Conservation (phyloP, 2,329 filamentous ascomycete species). For the Phyllosticta citribraziliensis region DNA sequence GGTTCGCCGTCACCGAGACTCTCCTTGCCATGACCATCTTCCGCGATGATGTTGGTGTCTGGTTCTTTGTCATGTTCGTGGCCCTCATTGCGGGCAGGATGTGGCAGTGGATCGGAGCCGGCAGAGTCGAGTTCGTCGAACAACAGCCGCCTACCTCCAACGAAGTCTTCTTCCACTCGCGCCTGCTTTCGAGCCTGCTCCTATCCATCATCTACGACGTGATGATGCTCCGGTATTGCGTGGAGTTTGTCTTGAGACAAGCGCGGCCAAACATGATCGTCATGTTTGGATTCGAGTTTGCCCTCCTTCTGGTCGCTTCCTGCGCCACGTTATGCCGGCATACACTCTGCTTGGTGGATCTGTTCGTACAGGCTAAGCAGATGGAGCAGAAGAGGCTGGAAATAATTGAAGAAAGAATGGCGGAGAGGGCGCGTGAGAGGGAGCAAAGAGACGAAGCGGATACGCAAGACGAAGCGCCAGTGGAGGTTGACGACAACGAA, state of each 20-base stretch:
- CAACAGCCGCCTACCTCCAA: slow-evolving; percentile 81
- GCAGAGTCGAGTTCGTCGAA: slow-evolving; percentile 85
- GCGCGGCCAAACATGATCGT: slow-evolving; percentile 98
- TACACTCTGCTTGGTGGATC: slow-evolving; percentile 65
- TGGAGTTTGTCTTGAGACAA: slow-evolving; percentile 74
- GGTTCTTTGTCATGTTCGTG: slow-evolving; percentile 96
- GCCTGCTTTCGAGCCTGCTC: slow-evolving; percentile 26
- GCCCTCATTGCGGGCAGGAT: slow-evolving; percentile 87
- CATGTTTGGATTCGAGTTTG: slow-evolving; percentile 98
- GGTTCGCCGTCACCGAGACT: slow-evolving; percentile 97
- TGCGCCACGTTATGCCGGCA: slow-evolving; percentile 73
- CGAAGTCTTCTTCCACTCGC: slow-evolving; percentile 75
- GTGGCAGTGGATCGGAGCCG: slow-evolving; percentile 97
- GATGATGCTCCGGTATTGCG: slow-evolving; percentile 69
- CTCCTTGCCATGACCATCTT: slow-evolving; percentile 98
- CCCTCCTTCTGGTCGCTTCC: slow-evolving; percentile 72
- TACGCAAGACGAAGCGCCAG: slow-evolving; percentile 49
- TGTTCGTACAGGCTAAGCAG: slow-evolving; percentile 64
- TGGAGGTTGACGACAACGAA: slow-evolving; percentile 84
- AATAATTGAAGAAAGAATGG: slow-evolving; percentile 41
- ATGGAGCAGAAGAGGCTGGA: slow-evolving; percentile 54
- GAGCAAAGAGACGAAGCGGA: slow-evolving; percentile 24
- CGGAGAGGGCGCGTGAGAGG: slow-evolving; percentile 36
- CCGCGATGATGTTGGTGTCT: slow-evolving; percentile 84
- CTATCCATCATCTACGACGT: slow-evolving; percentile 52